Base-by-base conservation (phyloP, 2,329 filamentous ascomycete genomes). In the Colletotrichum godetiae region DNA sequence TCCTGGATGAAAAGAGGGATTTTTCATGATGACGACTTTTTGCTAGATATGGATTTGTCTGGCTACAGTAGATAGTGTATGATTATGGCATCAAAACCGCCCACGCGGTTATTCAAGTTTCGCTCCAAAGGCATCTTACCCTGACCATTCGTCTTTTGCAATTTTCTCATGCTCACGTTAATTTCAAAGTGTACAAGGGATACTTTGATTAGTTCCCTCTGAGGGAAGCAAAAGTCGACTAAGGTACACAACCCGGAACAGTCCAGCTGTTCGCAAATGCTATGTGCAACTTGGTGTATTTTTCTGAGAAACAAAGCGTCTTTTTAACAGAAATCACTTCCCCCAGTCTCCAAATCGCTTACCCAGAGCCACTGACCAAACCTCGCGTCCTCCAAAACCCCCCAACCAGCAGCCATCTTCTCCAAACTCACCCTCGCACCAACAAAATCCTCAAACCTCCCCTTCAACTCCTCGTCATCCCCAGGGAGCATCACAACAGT, bases 1-100 rank as follows among this genome's bases (percentile, higher is more conserved):
- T 8, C 27, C 2, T 1, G 13, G 6, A 24, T 35, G 42, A n/a
- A n/a, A n/a, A 49, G 42, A n/a, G 42, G 42, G 19, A 49, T 22
- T 49, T 42, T 42, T 49, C 42, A 49, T 42, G 24, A 19, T 27
- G 15, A 27, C 15, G 10, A 49, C 24, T 22, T n/a, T 49, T 19
- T 31, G 60, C 60, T 13, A 12, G 31, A 19, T 22, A n/a, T 22
- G 19, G 22, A 33, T 12, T 8, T 61, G 22, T 35, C 22, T 52
- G n/a, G 13, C 10, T 67, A 55, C 42, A 4, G 19, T n/a, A 49
- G 31, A 70, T 52, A 42, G 24, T 37, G 46, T 33, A 53, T 67
- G 55, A 42, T 67, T 60, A 71, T 60, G 60, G 22, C 60, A 33
- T 67, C 42, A 27, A 68, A 46, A 58, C 63, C 31, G 63, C 57